phyloP scores from a whole-genome alignment of 1,139 yeast species.

The Arxiozyma slooffiae region DNA sequence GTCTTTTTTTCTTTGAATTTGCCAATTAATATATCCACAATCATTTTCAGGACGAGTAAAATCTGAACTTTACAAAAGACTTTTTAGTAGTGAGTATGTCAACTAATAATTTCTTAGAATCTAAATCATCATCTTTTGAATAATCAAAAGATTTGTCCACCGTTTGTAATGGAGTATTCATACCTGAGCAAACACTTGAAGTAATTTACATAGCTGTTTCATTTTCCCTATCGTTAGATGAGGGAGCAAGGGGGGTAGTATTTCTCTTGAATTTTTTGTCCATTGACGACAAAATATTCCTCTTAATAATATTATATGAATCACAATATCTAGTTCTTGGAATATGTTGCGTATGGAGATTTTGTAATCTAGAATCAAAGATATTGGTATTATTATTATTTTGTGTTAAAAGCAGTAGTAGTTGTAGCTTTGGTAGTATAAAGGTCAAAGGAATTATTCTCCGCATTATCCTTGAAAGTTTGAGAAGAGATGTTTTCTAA shows the following conservation, averaged over 20 bases:
- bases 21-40: conserved; percentile 29
- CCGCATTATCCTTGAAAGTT: not conserved
- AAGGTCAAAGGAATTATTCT: not conserved
- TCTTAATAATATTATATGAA: conserved; percentile 5
- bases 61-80: conserved; percentile 27
- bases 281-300: not conserved
- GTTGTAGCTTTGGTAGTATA: not conserved
- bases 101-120: conserved; percentile 15
- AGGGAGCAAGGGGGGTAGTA: not conserved
- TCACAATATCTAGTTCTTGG: conserved; percentile 7
- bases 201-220: not conserved
- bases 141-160: not conserved
- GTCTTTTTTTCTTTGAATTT: conserved; percentile 29
- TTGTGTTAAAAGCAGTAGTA: no score
- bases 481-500: conserved; percentile 6
- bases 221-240: no score
- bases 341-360: not conserved
- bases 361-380: not conserved
- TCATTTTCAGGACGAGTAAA: conserved; percentile 27
- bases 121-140: conserved; percentile 5
- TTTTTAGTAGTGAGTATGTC: conserved; percentile 28
- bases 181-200: not conserved
- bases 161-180: not conserved
- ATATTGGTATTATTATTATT: not conserved
- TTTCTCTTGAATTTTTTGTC: not conserved